Evolutionary conservation across 2,329 filamentous ascomycete genomes (phyloP).

Genomic region (Neonectria faginata): DNA sequence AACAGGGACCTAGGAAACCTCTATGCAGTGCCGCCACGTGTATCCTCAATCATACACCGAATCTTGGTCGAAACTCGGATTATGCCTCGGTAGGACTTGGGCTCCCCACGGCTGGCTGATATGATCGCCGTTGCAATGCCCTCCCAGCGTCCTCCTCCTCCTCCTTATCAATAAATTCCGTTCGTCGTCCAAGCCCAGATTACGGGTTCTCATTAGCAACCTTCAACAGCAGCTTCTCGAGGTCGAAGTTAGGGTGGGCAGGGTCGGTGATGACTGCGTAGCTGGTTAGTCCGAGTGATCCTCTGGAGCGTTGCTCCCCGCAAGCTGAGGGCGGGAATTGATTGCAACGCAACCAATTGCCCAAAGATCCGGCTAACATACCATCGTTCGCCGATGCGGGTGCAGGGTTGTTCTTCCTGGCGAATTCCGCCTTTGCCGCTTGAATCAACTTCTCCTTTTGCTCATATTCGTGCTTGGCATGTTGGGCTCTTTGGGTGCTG

Average conservation of each 20-base stretch:
- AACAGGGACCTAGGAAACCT: conserved; percentile 60
- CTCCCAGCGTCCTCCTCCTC: conserved; percentile 45
- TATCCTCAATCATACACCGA: conserved; percentile 56
- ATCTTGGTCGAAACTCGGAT: conserved; percentile 48
- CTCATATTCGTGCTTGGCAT: conserved; percentile 84
- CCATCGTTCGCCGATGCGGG: conserved; percentile 49
- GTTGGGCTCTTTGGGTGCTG: conserved; percentile 75
- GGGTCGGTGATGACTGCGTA: conserved; percentile 66
- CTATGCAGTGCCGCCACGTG: conserved; percentile 61
- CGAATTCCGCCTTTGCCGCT: conserved; percentile 91
- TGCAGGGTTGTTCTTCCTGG: conserved; percentile 75
- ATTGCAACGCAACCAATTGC: conserved; percentile 4
- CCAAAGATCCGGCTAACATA: conserved; percentile 37
- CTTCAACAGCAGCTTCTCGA: conserved; percentile 83
- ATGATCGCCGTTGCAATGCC: conserved; percentile 40
- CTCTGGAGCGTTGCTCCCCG: not conserved
- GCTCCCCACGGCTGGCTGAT: conserved; percentile 41
- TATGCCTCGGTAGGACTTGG: conserved; percentile 41
- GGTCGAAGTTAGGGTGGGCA: conserved; percentile 89
- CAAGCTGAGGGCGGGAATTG: not conserved
- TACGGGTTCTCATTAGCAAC: conserved; percentile 67
- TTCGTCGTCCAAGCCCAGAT: conserved; percentile 31
- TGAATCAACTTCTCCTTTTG: conserved; percentile 93
- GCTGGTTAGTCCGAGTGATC: conserved; percentile 38
- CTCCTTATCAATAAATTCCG: conserved; percentile 43